Percentiles rank a stretch among this genome's conserved stretches.
phyloP scores from a whole-genome alignment of 2,329 filamentous ascomycete species.

The Colletotrichum neosansevieriae region DNA sequence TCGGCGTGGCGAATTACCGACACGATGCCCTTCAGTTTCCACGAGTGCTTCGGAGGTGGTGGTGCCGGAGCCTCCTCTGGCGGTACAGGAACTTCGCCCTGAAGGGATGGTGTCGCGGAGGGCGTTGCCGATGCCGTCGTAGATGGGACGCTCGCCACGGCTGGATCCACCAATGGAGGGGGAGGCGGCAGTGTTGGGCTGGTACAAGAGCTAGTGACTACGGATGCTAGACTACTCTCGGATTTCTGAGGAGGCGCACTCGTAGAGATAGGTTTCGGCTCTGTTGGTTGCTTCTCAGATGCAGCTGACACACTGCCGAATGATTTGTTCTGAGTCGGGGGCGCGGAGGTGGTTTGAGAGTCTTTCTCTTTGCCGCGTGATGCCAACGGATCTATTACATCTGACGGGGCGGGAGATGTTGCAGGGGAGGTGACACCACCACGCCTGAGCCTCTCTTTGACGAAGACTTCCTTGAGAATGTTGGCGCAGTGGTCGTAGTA shows the following conservation, averaged over 20 bases:
- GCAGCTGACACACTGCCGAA: constrained; percentile 25
- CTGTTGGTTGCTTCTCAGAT: constrained; percentile 34
- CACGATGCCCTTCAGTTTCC: constrained; percentile 98
- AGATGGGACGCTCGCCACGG: constrained; percentile 47
- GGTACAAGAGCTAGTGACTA: constrained; percentile 51
- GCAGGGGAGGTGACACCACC: constrained; percentile 69
- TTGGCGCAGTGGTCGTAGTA: constrained; percentile 94
- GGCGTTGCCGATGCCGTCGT: constrained; percentile 53
- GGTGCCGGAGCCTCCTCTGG: constrained; percentile 65
- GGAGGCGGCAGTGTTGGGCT: constrained; percentile 52
- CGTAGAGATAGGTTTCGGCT: constrained; percentile 32
- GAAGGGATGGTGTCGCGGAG: constrained; percentile 54
- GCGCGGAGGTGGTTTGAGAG: constrained; percentile 40
- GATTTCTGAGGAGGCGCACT: constrained; percentile 48
- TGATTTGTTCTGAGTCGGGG: constrained; percentile 34
- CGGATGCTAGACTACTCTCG: constrained; percentile 49
- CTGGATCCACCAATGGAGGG: constrained; percentile 41
- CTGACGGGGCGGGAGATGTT: constrained; percentile 61
- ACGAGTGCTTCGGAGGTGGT: constrained; percentile 87
- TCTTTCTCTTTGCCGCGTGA: constrained; percentile 56
- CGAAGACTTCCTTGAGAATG: constrained; percentile 89
- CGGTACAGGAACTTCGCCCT: constrained; percentile 47
- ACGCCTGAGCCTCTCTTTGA: constrained; percentile 79
- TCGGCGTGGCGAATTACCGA: constrained; percentile 97
- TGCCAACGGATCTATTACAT: constrained; percentile 51